Percentiles rank a stretch among this genome's conserved stretches.
Evolutionary conservation across 306 rosid genomes (phyloP).

Genomic region (Mimosa bimucronata): DNA sequence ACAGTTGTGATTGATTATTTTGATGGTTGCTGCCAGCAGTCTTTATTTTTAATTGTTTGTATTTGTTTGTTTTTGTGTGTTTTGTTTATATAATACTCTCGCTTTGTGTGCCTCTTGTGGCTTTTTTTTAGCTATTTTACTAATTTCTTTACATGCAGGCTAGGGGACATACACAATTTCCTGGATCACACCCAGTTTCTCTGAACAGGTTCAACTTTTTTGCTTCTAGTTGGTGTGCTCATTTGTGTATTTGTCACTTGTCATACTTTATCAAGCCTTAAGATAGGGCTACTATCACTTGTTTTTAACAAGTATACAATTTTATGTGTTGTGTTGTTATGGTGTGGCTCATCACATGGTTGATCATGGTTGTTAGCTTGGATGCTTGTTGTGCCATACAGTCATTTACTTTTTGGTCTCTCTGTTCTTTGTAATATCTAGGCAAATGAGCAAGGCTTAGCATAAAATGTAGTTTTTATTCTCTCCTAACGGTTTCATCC

Average conservation of each 20-base stretch:
- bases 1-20: conserved; percentile 14
- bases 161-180: conserved; percentile 81
- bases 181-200: conserved; percentile 97
- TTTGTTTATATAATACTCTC: conserved; percentile 8
- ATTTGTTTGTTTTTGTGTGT: background rate
- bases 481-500: background rate
- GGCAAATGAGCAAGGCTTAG: conserved; percentile 6
- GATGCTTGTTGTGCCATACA: conserved; percentile 17
- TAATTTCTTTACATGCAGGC: conserved; percentile 57
- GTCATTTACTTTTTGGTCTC: background rate
- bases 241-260: background rate
- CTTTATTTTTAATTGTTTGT: background rate
- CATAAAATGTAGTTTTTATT: background rate
- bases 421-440: conserved; percentile 2
- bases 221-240: background rate
- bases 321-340: background rate
- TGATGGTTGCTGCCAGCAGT: background rate
- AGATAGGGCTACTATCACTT: conserved; percentile 17
- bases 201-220: conserved; percentile 70
- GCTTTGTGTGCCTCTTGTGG: conserved; percentile 33
- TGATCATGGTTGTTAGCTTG: conserved; percentile 32
- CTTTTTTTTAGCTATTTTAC: conserved; percentile 17
- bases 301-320: conserved; percentile 11
- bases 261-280: conserved; percentile 16
- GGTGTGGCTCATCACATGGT: conserved; percentile 21